phyloP scores from a whole-genome alignment of 352 stramenopile species.

The Globisporangium cederbergense region DNA sequence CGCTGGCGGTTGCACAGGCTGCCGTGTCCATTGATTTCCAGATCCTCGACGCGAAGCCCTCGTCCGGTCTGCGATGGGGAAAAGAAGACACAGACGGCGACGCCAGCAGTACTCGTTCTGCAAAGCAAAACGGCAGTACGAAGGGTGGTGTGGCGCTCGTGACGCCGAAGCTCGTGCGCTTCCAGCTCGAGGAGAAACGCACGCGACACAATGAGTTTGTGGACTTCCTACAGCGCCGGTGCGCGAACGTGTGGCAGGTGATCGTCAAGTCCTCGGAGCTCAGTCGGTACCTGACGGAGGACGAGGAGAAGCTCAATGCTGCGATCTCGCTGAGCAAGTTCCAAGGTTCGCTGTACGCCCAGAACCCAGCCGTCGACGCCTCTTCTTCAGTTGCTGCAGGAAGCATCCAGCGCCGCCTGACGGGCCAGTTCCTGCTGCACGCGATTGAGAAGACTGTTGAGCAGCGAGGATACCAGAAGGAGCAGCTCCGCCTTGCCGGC shows the following conservation, averaged over 20 bases:
- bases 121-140: constrained; percentile 4
- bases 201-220: constrained; percentile 57
- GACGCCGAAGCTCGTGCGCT: constrained; percentile 82
- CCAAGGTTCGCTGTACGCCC: constrained; percentile 54
- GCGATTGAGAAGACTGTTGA: constrained; percentile 75
- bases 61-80: constrained; percentile 78
- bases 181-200: constrained; percentile 81
- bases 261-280: constrained; percentile 54
- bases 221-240: constrained; percentile 63
- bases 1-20: constrained; percentile 50
- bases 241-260: constrained; percentile 52
- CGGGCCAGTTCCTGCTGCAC: constrained; percentile 61
- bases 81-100: constrained; percentile 27
- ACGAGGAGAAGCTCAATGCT: constrained; percentile 75
- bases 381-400: not conserved
- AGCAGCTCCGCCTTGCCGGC: constrained; percentile 72
- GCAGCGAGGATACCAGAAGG: constrained; percentile 68
- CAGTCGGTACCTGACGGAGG: constrained; percentile 48
- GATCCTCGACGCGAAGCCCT: constrained; percentile 78
- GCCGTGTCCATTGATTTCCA: constrained; percentile 57
- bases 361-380: constrained; percentile 1
- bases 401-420: constrained; percentile 38
- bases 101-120: constrained; percentile 12
- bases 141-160: constrained; percentile 26
- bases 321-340: constrained; percentile 77